Evolutionary conservation across 1,284 basidiomycete genomes (phyloP), one percentile per base, ranked within the genome.

Genomic region (Ceratobasidium sp.): DNA sequence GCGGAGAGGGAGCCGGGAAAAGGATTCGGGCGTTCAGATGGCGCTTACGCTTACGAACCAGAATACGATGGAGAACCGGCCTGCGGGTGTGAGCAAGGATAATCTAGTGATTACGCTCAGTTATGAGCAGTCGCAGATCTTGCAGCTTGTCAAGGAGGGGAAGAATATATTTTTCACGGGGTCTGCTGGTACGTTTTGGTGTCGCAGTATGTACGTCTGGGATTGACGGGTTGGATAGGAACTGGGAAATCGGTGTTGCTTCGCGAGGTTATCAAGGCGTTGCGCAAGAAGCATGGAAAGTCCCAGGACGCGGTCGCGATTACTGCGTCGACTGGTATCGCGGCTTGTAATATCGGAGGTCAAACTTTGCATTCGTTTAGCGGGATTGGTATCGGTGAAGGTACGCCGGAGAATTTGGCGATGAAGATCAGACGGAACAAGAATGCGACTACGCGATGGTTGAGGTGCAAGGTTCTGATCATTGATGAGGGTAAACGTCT

Each of bases 91-190:
- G 75, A 18, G 50, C 23, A 66, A 54, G 62, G 85, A 86, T 80
- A 74, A 74, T 46, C 18, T 74, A 46, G 71, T 74, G 14, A 83
- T 88, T 33, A 78, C 84, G 8, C 87, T 98, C 78, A 96, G 95
- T 82, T 85, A 89, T 77, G 96, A 98, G 82, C 96, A 98, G 84
- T 90, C 88, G 74, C 89, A 93, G 80, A 94, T 98, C 60, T 85
- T 97, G 78, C 88, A 89, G 78, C 89, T 97, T 3, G 94, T 96
- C 0, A 84, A 91, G 38, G 86, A 89, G 18, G 91, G 90, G 2
- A 86, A 92, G 74, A 97, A 91, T 81, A 83, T 99, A n/a, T 99
- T 99, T 83, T 99, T 98, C 85, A 99, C 97, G 0, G 97, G 98
- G 33, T 96, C 94, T 86, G 97, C 96, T 78, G 96, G 96, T 96